Base-by-base conservation (phyloP, 2,329 filamentous ascomycete species). In the Madurella mycetomatis region DNA sequence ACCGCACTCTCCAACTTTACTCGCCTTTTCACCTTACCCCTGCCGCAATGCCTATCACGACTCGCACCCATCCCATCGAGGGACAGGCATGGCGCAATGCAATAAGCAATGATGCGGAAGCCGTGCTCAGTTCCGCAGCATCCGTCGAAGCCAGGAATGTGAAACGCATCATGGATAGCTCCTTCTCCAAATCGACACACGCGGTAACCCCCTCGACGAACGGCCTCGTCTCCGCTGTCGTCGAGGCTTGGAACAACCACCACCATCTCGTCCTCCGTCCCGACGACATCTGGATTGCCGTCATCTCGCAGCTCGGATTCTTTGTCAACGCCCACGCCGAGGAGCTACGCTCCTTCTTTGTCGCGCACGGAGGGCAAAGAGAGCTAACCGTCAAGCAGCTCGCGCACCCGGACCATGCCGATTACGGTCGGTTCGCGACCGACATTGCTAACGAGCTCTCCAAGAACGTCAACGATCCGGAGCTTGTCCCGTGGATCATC, bases 251-350 rank as follows among this genome's bases (percentile, higher is more conserved):
- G 71, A 75, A 70, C 17, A 63, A 73, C 43, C 76, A 80, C 50
- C 73, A 78, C 51, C 72, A 78, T 58, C 67, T 82, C 1, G 68
- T 71, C 0, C 63, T 82, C 5, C 72, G 78, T 1, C 78, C 79
- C 0, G 78, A 82, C 47, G 77, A 80, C 53, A 65, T 82, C 18
- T 82, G 79, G 79, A 74, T 81, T 56, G 73, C 78, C 44, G 76
- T 81, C 47, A 67, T 82, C 3, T 69, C 70, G 0, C 78, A 81
- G 64, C 65, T 81, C 46, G 76, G 74, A 59, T 71, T 76, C 48
- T 81, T 74, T 61, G 73, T 80, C 67, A 71, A 73, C 31, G 66
- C 65, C 0, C 70, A 81, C 55, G 70, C 73, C 4, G 25, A 25
- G 25, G 25, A 25, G 25, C 25, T 25, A 25, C 25, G 25, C 25